phyloP scores from a whole-genome alignment of 2,329 filamentous ascomycete species.

The Ophiocordyceps robertsii region DNA sequence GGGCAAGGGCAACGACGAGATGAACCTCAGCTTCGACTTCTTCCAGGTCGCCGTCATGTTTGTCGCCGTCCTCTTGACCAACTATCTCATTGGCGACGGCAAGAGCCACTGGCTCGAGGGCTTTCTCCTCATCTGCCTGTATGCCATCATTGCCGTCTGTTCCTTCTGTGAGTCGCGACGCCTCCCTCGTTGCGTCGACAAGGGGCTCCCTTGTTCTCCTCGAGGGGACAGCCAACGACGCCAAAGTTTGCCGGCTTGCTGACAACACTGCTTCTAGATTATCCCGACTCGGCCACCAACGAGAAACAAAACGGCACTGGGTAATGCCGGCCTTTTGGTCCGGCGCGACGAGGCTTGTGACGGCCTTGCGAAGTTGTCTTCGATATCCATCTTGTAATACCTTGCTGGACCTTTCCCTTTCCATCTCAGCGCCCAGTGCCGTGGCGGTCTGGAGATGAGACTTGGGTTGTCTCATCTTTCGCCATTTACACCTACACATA shows the following conservation, averaged over 20 bases:
- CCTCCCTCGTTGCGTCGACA: neutral
- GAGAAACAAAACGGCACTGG: neutral
- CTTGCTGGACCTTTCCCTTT: too few species aligned
- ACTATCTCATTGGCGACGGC: constrained; percentile 74
- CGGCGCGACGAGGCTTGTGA: too few species aligned
- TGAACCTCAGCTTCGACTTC: constrained; percentile 75
- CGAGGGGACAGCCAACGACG: too few species aligned
- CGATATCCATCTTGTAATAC: too few species aligned
- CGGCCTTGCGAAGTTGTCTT: too few species aligned
- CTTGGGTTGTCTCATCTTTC: too few species aligned
- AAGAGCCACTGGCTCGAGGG: constrained; percentile 76
- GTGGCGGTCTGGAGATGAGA: too few species aligned
- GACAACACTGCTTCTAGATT: neutral
- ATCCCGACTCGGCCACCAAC: neutral
- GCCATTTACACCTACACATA: too few species aligned
- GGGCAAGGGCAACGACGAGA: constrained; percentile 56
- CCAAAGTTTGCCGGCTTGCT: neutral
- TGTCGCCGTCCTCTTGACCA: constrained; percentile 70
- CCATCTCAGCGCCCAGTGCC: too few species aligned
- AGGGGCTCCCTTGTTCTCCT: neutral
- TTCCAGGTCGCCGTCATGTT: constrained; percentile 84
- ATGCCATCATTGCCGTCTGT: constrained; percentile 63
- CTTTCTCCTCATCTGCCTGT: constrained; percentile 60
- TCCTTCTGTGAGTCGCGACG: constrained; percentile 40
- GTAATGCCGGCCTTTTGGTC: neutral